phyloP scores from a whole-genome alignment of 768 basidiomycete species.

The Mrakia frigida region DNA sequence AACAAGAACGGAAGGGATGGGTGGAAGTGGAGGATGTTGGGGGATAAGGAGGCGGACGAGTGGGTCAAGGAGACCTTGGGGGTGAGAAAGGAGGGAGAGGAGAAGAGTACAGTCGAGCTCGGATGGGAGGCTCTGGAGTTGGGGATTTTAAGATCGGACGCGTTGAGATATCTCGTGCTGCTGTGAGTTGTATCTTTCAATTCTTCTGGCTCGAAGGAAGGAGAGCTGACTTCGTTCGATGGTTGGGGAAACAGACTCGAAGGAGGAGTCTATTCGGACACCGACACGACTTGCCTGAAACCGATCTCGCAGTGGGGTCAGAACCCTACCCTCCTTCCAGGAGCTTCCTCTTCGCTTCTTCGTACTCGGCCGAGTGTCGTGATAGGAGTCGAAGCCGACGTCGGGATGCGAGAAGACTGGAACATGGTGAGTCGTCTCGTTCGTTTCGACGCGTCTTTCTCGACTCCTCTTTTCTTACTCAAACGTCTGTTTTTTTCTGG shows the following conservation, averaged over 20 bases:
- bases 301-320: slow-evolving; percentile 42
- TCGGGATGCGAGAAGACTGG: slow-evolving; percentile 49
- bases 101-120: background rate
- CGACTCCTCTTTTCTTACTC: background rate
- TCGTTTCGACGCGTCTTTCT: background rate
- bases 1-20: background rate
- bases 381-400: slow-evolving; percentile 50
- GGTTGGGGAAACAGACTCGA: background rate
- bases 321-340: slow-evolving; percentile 34
- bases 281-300: slow-evolving; percentile 45
- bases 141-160: slow-evolving; percentile 21
- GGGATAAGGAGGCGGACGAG: slow-evolving; percentile 18
- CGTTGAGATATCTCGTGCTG: slow-evolving; percentile 21
- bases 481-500: background rate
- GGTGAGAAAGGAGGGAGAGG: background rate
- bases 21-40: slow-evolving; percentile 27
- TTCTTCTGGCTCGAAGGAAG: background rate
- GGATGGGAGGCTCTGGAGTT: background rate
- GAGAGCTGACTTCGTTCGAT: background rate
- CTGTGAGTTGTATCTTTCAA: slow-evolving; percentile 1
- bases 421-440: slow-evolving; percentile 36
- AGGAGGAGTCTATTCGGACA: slow-evolving; percentile 44
- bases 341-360: background rate
- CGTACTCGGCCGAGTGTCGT: slow-evolving; percentile 42
- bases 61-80: slow-evolving; percentile 2